Evolutionary conservation across 2,329 filamentous ascomycete species (phyloP).

Genomic region (Cladophialophora psammophila): DNA sequence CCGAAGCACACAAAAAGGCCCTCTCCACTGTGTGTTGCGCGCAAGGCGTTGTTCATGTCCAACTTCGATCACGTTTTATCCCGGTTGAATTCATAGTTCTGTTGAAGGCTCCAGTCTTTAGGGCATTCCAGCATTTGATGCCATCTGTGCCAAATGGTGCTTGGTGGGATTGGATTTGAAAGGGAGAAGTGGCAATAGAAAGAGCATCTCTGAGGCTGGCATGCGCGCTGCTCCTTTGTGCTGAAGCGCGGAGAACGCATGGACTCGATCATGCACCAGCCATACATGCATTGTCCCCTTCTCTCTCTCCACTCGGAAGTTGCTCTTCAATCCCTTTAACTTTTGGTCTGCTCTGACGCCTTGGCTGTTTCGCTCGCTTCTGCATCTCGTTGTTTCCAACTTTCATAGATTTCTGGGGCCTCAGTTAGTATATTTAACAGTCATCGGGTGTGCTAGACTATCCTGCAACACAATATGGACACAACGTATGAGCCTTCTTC

Average conservation of each 20-base stretch:
- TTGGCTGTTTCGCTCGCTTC: constrained; percentile 23
- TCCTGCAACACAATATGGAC: constrained; percentile 86
- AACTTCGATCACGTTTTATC: background rate
- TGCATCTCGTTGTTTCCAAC: constrained; percentile 30
- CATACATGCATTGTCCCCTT: background rate
- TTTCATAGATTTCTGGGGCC: constrained; percentile 31
- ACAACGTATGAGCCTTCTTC: constrained; percentile 89
- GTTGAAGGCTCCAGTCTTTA: background rate
- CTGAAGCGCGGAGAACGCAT: background rate
- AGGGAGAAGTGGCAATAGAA: background rate
- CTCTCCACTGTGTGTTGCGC: background rate
- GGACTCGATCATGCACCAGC: background rate
- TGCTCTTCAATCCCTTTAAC: constrained; percentile 2
- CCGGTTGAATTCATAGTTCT: background rate
- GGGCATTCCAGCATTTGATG: background rate
- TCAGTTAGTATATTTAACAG: background rate
- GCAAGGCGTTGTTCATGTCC: background rate
- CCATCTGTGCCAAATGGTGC: background rate
- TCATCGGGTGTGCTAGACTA: constrained; percentile 40
- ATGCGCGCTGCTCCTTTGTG: background rate
- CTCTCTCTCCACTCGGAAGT: background rate
- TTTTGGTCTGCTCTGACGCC: background rate
- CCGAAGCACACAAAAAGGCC: background rate
- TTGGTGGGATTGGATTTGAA: background rate
- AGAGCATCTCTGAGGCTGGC: background rate